These are phyloP conservation scores for Stentor coeruleus DNA, from an alignment of 73 alveolate genomes.

Conservation along the genomic window DNA sequence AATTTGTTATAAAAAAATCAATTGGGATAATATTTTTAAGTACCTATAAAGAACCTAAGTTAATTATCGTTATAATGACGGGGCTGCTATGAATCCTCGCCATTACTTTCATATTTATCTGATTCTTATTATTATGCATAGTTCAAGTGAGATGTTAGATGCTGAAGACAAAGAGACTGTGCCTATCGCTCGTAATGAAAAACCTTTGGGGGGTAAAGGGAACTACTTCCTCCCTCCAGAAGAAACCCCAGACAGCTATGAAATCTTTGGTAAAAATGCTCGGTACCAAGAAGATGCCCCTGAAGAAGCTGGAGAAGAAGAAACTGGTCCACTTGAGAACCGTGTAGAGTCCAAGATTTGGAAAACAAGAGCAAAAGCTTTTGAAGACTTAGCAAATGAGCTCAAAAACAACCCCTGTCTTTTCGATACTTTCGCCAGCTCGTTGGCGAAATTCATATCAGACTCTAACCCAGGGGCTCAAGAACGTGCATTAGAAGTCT, in stretches of 20 bases:
- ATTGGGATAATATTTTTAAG: too few species aligned
- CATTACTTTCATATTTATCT: too few species aligned
- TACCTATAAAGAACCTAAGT: too few species aligned
- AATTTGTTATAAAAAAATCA: neutral
- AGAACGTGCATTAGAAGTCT: conserved; percentile 60
- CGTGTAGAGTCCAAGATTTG: conserved; percentile 49
- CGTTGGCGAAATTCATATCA: conserved; percentile 41
- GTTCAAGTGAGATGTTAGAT: neutral
- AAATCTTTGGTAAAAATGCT: neutral
- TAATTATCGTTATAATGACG: too few species aligned
- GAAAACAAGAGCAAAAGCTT: conserved; percentile 54
- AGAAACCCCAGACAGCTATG: neutral
- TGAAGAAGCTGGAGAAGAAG: conserved; percentile 28
- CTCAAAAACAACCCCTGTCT: conserved; percentile 32
- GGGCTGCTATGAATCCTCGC: too few species aligned
- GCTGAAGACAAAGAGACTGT: neutral
- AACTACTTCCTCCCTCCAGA: neutral
- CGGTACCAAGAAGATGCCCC: conserved; percentile 28
- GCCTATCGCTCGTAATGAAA: conserved; percentile 5
- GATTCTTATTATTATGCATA: too few species aligned
- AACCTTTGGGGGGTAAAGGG: neutral
- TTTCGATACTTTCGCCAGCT: conserved; percentile 43
- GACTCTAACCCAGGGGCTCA: conserved; percentile 74
- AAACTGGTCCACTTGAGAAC: conserved; percentile 49
- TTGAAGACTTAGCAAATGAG: conserved; percentile 59